Evolutionary conservation across 2,329 filamentous ascomycete genomes (phyloP).

Genomic region (Gyromitra esculenta): DNA sequence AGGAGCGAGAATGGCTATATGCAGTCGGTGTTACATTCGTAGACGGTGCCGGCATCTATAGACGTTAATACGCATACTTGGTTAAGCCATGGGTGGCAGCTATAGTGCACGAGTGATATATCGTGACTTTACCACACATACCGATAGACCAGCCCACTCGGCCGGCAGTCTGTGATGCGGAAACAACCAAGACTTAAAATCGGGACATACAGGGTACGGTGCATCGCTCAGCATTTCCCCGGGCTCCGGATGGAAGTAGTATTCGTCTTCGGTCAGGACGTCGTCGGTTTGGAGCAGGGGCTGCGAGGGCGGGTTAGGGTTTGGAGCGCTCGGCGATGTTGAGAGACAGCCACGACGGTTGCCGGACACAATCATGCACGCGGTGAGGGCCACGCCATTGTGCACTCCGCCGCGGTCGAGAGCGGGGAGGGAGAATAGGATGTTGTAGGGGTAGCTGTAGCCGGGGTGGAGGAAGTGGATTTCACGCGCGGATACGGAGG

Average conservation of each 20-base stretch:
- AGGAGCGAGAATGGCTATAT: background rate
- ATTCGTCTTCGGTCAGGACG: conserved; percentile 17
- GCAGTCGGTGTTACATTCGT: background rate
- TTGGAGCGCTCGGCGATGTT: background rate
- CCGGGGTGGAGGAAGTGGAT: conserved; percentile 33
- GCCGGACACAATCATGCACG: conserved; percentile 26
- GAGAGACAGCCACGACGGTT: conserved; percentile 14
- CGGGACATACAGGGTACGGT: conserved; percentile 26
- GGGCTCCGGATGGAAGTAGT: conserved; percentile 20
- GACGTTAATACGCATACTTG: background rate
- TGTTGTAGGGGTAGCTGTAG: conserved; percentile 17
- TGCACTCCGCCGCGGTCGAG: conserved; percentile 26
- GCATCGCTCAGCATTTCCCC: background rate
- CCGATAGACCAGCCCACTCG: conserved; percentile 13
- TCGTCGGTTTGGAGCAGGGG: conserved; percentile 1
- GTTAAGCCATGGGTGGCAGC: no score
- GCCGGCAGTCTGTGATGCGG: conserved; percentile 16
- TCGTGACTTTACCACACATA: conserved; percentile 10
- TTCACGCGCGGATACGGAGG: background rate
- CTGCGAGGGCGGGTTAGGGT: background rate
- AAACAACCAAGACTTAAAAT: conserved; percentile 25
- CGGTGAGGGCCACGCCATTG: conserved; percentile 24
- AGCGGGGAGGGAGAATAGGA: conserved; percentile 24
- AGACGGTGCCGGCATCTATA: background rate
- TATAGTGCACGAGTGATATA: background rate